Conservation (phyloP, 2,329 filamentous ascomycete species). For the Colletotrichum lupini region DNA sequence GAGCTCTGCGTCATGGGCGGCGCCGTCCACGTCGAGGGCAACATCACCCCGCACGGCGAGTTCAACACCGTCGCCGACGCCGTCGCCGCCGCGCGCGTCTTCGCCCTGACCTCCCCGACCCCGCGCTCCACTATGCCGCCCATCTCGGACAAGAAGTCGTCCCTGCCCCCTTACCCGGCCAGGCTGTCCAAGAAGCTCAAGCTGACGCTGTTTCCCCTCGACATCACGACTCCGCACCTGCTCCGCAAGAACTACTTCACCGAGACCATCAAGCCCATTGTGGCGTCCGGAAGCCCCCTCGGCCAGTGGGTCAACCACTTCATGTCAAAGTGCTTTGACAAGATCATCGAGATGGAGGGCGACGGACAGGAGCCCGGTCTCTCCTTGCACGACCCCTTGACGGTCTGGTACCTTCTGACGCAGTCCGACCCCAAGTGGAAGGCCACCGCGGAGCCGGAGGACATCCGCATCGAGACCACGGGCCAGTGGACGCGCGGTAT, state of each 20-base stretch:
- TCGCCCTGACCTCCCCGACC: slow-evolving; percentile 78
- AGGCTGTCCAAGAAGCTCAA: slow-evolving; percentile 72
- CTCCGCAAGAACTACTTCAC: slow-evolving; percentile 71
- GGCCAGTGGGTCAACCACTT: slow-evolving; percentile 80
- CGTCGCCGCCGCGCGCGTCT: slow-evolving; percentile 80
- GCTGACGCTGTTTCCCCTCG: slow-evolving; percentile 78
- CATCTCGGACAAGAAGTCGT: slow-evolving; percentile 60
- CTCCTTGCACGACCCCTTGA: slow-evolving; percentile 81
- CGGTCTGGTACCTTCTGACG: slow-evolving; percentile 81
- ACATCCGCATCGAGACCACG: slow-evolving; percentile 87
- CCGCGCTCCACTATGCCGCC: slow-evolving; percentile 86
- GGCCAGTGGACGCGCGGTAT: slow-evolving; percentile 97
- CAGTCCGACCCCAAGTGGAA: slow-evolving; percentile 69
- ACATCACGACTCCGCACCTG: slow-evolving; percentile 79
- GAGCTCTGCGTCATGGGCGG: slow-evolving; percentile 98
- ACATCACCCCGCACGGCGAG: slow-evolving; percentile 86
- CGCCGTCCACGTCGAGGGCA: slow-evolving; percentile 81
- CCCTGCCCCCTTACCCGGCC: slow-evolving; percentile 71
- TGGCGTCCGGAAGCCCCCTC: slow-evolving; percentile 75
- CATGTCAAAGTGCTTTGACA: slow-evolving; percentile 75
- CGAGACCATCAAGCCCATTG: slow-evolving; percentile 62
- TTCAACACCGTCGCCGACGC: slow-evolving; percentile 97
- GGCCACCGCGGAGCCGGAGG: slow-evolving; percentile 70
- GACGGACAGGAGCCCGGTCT: slow-evolving; percentile 69
- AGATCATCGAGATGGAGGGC: slow-evolving; percentile 72